These are phyloP conservation scores for Crepidotus variabilis DNA, from an alignment of 768 basidiomycete species.

Conservation along the genomic window DNA sequence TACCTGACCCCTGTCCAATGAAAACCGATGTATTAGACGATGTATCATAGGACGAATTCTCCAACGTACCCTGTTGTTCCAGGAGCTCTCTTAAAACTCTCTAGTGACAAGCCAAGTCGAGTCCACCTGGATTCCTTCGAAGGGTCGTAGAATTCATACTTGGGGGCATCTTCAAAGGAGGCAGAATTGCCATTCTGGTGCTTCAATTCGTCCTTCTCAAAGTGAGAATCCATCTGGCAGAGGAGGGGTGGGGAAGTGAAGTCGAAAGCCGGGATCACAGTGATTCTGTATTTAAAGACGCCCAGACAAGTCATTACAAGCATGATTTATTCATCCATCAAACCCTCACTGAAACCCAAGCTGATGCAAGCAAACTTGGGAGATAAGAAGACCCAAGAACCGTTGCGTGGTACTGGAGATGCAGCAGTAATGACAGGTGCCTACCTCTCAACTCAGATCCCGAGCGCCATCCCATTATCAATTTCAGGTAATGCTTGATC, in stretches of 20 bases:
- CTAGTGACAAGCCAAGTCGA: slow-evolving; percentile 34
- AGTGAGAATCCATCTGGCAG: slow-evolving; percentile 24
- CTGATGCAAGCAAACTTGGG: too few relatives aligned
- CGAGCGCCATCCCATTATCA: too few relatives aligned
- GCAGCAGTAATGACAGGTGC: too few relatives aligned
- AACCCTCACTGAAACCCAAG: too few relatives aligned
- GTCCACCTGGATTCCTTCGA: slow-evolving; percentile 44
- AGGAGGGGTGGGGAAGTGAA: slow-evolving; percentile 7
- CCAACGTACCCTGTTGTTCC: slow-evolving; percentile 39
- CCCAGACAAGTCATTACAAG: neutral
- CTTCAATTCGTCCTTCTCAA: slow-evolving; percentile 28
- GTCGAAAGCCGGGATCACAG: neutral
- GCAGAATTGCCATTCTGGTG: slow-evolving; percentile 7
- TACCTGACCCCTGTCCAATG: slow-evolving; percentile 29
- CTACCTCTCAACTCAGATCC: too few relatives aligned
- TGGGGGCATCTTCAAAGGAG: slow-evolving; percentile 18
- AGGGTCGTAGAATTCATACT: slow-evolving; percentile 41
- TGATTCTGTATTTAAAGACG: neutral
- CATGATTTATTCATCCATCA: neutral
- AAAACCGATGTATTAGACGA: too few relatives aligned
- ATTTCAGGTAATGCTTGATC: too few relatives aligned
- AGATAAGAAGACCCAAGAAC: too few relatives aligned
- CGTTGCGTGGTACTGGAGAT: too few relatives aligned
- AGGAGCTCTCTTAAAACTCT: slow-evolving; percentile 46
- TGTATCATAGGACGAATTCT: neutral